Percentiles rank a stretch among this genome's conserved stretches.
Conservation (phyloP, 2,329 filamentous ascomycete species). For the Arthrinium phaeospermum region DNA sequence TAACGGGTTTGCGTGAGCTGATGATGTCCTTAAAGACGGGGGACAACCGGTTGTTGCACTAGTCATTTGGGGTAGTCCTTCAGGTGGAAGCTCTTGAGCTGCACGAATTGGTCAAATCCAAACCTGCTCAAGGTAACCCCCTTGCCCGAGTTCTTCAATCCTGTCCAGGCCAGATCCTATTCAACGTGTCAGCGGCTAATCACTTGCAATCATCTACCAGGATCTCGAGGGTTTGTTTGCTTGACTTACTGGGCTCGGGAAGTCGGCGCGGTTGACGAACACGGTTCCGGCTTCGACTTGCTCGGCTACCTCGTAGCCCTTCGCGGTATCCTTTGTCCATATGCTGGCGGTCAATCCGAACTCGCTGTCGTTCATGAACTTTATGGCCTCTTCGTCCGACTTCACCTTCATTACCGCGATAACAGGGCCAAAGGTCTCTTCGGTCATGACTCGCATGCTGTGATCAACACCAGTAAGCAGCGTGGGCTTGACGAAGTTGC, state of each 20-base stretch:
- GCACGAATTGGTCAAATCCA: constrained; percentile 94
- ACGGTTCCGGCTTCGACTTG: constrained; percentile 91
- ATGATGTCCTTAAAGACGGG: neutral
- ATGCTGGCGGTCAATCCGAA: constrained; percentile 96
- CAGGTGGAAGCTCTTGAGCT: constrained; percentile 93
- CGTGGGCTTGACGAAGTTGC: constrained; percentile 89
- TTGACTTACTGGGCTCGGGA: constrained; percentile 80
- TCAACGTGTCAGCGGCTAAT: constrained; percentile 31
- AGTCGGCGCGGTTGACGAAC: constrained; percentile 95
- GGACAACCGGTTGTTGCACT: neutral
- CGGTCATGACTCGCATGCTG: constrained; percentile 85
- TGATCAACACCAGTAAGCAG: constrained; percentile 82
- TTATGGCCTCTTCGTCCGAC: constrained; percentile 79
- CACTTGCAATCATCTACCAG: constrained; percentile 23
- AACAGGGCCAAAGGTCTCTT: constrained; percentile 94
- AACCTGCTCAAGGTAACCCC: constrained; percentile 88
- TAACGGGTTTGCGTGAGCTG: neutral
- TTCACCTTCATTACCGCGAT: constrained; percentile 90
- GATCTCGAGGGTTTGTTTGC: constrained; percentile 13
- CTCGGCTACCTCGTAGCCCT: constrained; percentile 77
- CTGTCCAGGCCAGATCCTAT: constrained; percentile 92
- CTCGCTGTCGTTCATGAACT: constrained; percentile 91
- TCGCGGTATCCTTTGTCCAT: constrained; percentile 87
- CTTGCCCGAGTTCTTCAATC: constrained; percentile 96
- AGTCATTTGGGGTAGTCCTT: constrained; percentile 75